A percentile compares a stretch with the other conserved stretches of the same genome.
phyloP scores from a whole-genome alignment of 129 eudicot species.

The Lonicera japonica region DNA sequence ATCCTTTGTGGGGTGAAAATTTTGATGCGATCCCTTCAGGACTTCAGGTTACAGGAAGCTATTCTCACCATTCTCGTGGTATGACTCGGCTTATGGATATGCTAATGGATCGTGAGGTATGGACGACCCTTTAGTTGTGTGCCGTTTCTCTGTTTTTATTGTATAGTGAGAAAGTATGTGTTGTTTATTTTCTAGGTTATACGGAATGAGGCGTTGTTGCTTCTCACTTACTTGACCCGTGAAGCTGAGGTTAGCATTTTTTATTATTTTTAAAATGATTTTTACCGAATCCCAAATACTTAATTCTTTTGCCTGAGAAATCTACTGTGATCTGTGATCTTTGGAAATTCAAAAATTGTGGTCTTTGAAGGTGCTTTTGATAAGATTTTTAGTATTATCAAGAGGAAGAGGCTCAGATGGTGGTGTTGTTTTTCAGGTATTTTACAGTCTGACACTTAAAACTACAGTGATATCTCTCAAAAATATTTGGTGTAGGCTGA shows the following conservation, averaged over 20 bases:
- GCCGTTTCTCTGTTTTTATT: not conserved
- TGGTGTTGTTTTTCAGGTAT: constrained; percentile 97
- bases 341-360: constrained; percentile 93
- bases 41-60: constrained; percentile 94
- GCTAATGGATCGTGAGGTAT: constrained; percentile 99
- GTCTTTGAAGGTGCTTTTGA: constrained; percentile 99
- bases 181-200: constrained; percentile 56
- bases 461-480: too few species aligned
- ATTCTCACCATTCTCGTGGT: constrained; percentile 84
- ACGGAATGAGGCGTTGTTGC: constrained; percentile 92
- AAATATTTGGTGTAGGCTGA: too few species aligned
- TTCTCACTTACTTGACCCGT: constrained; percentile 87
- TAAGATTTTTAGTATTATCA: constrained; percentile 81
- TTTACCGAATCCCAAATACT: constrained; percentile 2
- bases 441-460: not conserved
- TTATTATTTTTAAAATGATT: constrained; percentile 8
- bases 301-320: constrained; percentile 8
- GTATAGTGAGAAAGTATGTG: not conserved
- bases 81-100: constrained; percentile 94
- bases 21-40: too few species aligned
- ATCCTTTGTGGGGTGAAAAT: constrained; percentile 4
- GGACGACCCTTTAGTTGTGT: constrained; percentile 2
- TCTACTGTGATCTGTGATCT: not conserved
- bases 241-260: constrained; percentile 76
- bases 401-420: constrained; percentile 98